Evolutionary conservation across 768 basidiomycete species (phyloP).

Genomic region (Pisolithus tinctorius): DNA sequence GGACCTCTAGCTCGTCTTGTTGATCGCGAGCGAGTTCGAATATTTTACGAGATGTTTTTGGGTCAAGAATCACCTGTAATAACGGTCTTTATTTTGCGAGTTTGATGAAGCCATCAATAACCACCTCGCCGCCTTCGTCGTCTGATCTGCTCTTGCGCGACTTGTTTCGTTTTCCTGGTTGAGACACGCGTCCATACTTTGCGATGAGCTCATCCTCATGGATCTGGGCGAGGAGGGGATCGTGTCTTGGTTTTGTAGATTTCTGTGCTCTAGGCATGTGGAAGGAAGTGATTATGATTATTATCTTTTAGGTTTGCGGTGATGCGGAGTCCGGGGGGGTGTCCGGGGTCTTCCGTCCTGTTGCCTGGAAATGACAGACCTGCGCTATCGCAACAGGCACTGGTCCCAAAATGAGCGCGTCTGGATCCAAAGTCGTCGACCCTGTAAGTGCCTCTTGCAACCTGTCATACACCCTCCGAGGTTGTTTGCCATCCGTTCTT

Average conservation of each 20-base stretch:
- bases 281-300: slow-evolving; percentile 7
- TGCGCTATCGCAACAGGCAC: too few relatives aligned
- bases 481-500: neutral
- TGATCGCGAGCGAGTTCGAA: slow-evolving; percentile 90
- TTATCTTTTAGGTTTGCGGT: neutral
- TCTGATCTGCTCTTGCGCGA: slow-evolving; percentile 36
- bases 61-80: slow-evolving; percentile 61
- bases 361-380: too few relatives aligned
- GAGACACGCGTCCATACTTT: slow-evolving; percentile 73
- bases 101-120: slow-evolving; percentile 8
- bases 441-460: slow-evolving; percentile 2
- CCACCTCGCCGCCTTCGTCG: slow-evolving; percentile 59
- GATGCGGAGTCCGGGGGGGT: neutral
- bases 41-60: slow-evolving; percentile 79
- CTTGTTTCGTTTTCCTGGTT: slow-evolving; percentile 72
- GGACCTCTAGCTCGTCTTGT: slow-evolving; percentile 78
- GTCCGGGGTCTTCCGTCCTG: too few relatives aligned
- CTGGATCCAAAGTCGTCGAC: slow-evolving; percentile 1
- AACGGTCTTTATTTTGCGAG: neutral
- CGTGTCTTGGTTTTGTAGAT: slow-evolving; percentile 62
- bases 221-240: slow-evolving; percentile 82
- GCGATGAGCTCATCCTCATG: slow-evolving; percentile 67
- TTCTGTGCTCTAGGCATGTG: slow-evolving; percentile 62
- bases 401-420: neutral
- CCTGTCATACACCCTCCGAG: too few relatives aligned